Evolutionary conservation across 805 yeast genomes (phyloP), one percentile per base, ranked within the genome.

Genomic region (Maudiozyma turicensis): DNA sequence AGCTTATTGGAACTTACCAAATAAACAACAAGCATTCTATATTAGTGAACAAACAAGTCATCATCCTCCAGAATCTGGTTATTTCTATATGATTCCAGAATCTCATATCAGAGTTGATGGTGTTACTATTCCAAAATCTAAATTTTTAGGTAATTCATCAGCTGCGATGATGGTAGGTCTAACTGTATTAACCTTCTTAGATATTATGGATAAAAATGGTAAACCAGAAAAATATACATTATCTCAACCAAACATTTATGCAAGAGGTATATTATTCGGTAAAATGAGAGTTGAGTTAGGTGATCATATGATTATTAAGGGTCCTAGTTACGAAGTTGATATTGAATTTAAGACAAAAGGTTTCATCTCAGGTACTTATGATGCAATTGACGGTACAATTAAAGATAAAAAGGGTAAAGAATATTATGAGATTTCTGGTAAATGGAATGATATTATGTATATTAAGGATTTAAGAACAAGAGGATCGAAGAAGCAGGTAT

Each of bases 21-120:
- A 84, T 46, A 77, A 73, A 32, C 79, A 75, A 32, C 76, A 76
- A 46, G 95, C 96, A 0, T 91, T 77, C 64, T 93, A 91, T 65
- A 68, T 91, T 20, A 75, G 97, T 1, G 99, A 93, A 66, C 99
- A 93, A 66, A 90, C 97, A 0, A 86, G 95, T 33, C 99, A 93
- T 61, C 99, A 93, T 64, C 98, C 99, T n/a, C 99, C 99, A 11
- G 85, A 93, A 64, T 87, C 96, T 0, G 83, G 95, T 0, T 93
- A 91, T 67, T 93, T 89, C 63, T 93, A 87, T 64, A 72, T 83
- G 67, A 77, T 86, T 37, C 99, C 99, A 0, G 84, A 80, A 50
- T 77, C 78, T 50, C 78, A 79, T 56, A 86, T 93, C 50, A 78
- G 93, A 53, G 88, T 84, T 26, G 99, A 93, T 61, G 99, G 99